Evolutionary conservation across 306 rosid species (phyloP).

Genomic region (Lathyrus oleraceus): DNA sequence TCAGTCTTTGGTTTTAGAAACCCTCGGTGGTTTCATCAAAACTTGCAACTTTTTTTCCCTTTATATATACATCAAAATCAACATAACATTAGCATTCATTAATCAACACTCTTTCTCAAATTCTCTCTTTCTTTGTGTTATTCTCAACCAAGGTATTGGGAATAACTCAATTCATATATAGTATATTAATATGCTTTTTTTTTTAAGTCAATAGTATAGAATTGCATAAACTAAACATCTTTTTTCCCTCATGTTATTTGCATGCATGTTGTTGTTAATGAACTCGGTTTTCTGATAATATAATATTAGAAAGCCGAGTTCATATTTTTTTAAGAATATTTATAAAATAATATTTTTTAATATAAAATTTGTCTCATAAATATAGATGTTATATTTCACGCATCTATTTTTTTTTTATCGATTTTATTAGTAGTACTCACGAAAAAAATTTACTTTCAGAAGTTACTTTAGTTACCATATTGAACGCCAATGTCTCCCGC

Average conservation of each 20-base stretch:
- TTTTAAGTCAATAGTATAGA: neutral
- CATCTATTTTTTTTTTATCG: neutral
- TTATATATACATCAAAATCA: conserved; percentile 26
- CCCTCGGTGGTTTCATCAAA: conserved; percentile 46
- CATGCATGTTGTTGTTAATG: neutral
- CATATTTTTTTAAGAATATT: too few species aligned
- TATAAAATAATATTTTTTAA: neutral
- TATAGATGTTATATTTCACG: neutral
- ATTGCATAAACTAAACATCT: neutral
- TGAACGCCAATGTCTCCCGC: conserved; percentile 48
- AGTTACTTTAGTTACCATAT: conserved; percentile 7
- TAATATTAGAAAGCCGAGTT: neutral
- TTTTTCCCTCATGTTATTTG: neutral
- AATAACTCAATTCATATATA: neutral
- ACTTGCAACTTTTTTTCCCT: conserved; percentile 44
- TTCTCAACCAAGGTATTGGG: conserved; percentile 36
- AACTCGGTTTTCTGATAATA: neutral
- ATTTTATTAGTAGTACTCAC: neutral
- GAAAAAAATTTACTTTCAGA: neutral
- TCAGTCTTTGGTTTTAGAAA: conserved; percentile 40
- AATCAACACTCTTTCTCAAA: neutral
- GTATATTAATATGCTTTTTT: neutral
- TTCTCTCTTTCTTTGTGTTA: conserved; percentile 13
- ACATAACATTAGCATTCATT: conserved; percentile 22
- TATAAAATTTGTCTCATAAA: neutral